A percentile compares a stretch with the other conserved stretches of the same genome.
phyloP scores from a whole-genome alignment of 2,329 filamentous ascomycete species.

The Coleophoma crateriformis region DNA sequence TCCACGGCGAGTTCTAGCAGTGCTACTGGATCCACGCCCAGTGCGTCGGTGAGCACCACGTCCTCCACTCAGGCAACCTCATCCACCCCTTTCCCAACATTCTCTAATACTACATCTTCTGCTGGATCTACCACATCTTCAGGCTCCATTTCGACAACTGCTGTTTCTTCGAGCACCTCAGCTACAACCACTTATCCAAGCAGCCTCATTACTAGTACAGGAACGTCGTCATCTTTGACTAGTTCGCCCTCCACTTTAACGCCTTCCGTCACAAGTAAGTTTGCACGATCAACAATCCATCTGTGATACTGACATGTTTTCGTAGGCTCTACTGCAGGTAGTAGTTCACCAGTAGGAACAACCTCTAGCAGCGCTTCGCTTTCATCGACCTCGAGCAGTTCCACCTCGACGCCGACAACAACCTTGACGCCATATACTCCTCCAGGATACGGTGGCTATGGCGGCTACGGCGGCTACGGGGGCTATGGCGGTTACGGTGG shows the following conservation, averaged over 20 bases:
- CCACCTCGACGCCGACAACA: background rate
- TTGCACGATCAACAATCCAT: too few species aligned
- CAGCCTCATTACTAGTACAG: background rate
- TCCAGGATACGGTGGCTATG: background rate
- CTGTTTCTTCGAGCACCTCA: background rate
- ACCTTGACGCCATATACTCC: background rate
- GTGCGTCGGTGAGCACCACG: constrained; percentile 1
- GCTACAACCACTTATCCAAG: background rate
- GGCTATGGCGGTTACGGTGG: background rate
- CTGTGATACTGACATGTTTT: background rate
- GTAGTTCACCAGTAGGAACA: background rate
- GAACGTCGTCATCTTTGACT: background rate
- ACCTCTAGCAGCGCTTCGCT: background rate
- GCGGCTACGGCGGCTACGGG: background rate
- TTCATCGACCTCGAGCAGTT: background rate
- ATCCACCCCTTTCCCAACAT: constrained; percentile 5
- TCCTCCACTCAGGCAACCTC: background rate
- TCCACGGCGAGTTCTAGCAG: background rate
- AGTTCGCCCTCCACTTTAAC: background rate
- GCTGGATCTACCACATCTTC: constrained; percentile 3
- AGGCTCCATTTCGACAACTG: background rate
- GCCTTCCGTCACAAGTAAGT: background rate
- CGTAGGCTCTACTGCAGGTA: background rate
- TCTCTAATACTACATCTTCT: constrained; percentile 5
- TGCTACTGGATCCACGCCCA: too few species aligned